Evolutionary conservation across 2,329 filamentous ascomycete genomes (phyloP), one percentile per base, ranked within the genome.

Genomic region (Gyromitra esculenta): DNA sequence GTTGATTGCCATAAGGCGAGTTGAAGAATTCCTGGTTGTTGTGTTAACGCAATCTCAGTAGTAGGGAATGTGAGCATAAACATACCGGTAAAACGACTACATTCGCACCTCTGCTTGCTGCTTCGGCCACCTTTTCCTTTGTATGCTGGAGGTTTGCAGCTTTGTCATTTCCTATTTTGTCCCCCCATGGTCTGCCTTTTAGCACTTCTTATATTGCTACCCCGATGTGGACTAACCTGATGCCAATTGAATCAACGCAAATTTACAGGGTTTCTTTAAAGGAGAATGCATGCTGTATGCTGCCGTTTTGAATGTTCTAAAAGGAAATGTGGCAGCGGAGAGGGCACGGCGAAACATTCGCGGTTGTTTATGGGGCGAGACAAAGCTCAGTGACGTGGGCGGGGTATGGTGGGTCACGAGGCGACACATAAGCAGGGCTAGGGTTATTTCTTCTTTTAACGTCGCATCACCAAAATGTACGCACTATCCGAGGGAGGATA

Each of bases 31-130:
- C 96, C 79, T 80, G 9, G 9, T 43, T 13, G 15, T 15, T 2
- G 1, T 25, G 62, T 67, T n/a, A 73, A 15, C 31, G 11, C 31
- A 37, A 67, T 5, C 15, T 18, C 25, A 15, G 31, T 8, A 35
- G 18, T 9, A 7, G 52, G 66, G 25, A 11, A 50, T 90, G 89
- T 71, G 94, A 91, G 85, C 98, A 98, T 87, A 94, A 98, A 87
- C 95, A 98, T 86, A 99, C 96, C 45, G 96, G 96, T 18, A 99
- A 89, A 43, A 98, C 93, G 79, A 98, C 91, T 76, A 99, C 90
- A 73, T 92, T 90, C 76, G 95, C 93, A 80, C 95, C 95, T 2
- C 86, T 86, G 35, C 86, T 84, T 31, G 93, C 91, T 4, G 96
- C 95, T 83, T 93, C 90, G 78, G 93, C 88, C 75, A 98, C 94